phyloP scores from a whole-genome alignment of 2,329 filamentous ascomycete species.

The Colletotrichum lindemuthianum region DNA sequence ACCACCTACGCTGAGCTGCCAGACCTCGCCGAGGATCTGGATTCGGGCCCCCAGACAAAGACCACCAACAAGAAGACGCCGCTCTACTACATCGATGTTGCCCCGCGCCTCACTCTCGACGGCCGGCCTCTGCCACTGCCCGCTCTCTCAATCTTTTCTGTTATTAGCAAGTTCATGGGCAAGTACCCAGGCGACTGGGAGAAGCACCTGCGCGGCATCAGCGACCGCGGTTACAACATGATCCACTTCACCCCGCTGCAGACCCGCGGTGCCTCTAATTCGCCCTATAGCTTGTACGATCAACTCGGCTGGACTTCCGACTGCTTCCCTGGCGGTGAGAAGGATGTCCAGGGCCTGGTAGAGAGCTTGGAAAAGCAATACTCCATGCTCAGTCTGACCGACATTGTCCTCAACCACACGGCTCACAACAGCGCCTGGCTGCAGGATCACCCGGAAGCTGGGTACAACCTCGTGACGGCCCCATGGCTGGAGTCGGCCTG shows the following conservation, averaged over 20 bases:
- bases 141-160: slow-evolving; percentile 89
- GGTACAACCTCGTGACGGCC: slow-evolving; percentile 92
- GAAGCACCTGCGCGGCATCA: slow-evolving; percentile 86
- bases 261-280: slow-evolving; percentile 88
- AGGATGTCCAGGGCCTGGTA: slow-evolving; percentile 81
- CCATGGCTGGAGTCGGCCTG: slow-evolving; percentile 78
- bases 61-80: slow-evolving; percentile 73
- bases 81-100: slow-evolving; percentile 93
- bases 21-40: slow-evolving; percentile 70
- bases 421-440: slow-evolving; percentile 96
- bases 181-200: slow-evolving; percentile 91
- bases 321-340: slow-evolving; percentile 86
- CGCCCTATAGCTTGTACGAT: slow-evolving; percentile 95
- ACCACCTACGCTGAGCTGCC: slow-evolving; percentile 91
- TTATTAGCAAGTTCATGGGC: slow-evolving; percentile 98
- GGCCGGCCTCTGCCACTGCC: slow-evolving; percentile 81
- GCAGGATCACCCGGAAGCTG: slow-evolving; percentile 91
- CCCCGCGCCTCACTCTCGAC: slow-evolving; percentile 80
- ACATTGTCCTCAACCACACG: slow-evolving; percentile 98
- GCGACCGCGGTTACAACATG: slow-evolving; percentile 96
- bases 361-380: slow-evolving; percentile 85
- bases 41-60: slow-evolving; percentile 56
- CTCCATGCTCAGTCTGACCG: slow-evolving; percentile 87
- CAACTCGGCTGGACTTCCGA: slow-evolving; percentile 86
- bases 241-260: slow-evolving; percentile 97